These are phyloP conservation scores for Pythium rhizo-oryzae DNA, from an alignment of 352 stramenopile species.

Conservation along the genomic window DNA sequence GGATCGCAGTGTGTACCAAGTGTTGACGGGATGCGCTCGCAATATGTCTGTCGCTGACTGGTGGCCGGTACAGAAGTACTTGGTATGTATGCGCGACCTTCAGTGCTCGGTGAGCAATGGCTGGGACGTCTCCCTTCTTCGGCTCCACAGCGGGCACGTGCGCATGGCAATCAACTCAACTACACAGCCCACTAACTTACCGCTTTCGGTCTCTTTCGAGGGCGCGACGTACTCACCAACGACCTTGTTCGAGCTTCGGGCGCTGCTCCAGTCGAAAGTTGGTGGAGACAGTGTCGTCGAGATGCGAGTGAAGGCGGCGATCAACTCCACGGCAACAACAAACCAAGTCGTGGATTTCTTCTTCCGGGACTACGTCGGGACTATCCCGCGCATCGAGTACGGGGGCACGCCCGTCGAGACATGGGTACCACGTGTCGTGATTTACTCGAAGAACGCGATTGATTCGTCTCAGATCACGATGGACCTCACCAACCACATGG, in stretches of 20 bases:
- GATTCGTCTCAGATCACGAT: background rate
- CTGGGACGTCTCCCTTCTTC: background rate
- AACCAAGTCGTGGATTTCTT: slow-evolving; percentile 15
- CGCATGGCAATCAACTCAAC: background rate
- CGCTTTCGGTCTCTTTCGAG: background rate
- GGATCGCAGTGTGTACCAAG: slow-evolving; percentile 10
- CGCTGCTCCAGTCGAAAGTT: background rate
- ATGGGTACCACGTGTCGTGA: slow-evolving; percentile 3
- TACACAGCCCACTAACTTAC: no score
- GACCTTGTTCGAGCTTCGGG: background rate
- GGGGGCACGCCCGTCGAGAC: background rate
- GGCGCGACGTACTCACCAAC: background rate
- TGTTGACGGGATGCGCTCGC: slow-evolving; percentile 3
- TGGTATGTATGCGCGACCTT: slow-evolving; percentile 12
- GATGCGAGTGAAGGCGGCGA: background rate
- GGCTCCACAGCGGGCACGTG: background rate
- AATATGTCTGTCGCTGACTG: background rate
- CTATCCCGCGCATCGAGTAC: background rate
- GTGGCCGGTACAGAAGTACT: slow-evolving; percentile 17
- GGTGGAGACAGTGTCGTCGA: slow-evolving; percentile 2
- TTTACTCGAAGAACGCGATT: background rate
- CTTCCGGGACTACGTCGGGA: slow-evolving; percentile 14
- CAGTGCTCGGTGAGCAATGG: slow-evolving; percentile 2
- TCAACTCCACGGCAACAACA: no score
- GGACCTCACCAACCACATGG: background rate